Percentiles rank a stretch among this genome's conserved stretches.
These are phyloP conservation scores for Blastocrithidia nonstop DNA, from an alignment of 208 protist species.

Conservation along the genomic window DNA sequence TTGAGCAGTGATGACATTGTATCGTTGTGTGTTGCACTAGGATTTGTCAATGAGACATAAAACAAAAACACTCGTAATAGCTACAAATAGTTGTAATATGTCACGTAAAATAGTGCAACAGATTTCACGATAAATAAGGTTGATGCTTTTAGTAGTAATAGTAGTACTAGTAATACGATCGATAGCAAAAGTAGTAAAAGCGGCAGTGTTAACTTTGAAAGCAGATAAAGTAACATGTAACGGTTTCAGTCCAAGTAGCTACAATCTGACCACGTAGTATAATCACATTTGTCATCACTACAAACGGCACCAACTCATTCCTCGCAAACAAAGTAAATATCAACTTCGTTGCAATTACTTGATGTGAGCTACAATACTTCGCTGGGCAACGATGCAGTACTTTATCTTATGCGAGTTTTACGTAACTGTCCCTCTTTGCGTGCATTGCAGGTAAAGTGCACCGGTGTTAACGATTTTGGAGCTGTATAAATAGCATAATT, in stretches of 20 bases:
- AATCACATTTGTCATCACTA: too few species aligned
- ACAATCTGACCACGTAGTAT: too few species aligned
- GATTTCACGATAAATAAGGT: too few species aligned
- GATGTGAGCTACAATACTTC: conserved; percentile 77
- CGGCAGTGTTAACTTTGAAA: too few species aligned
- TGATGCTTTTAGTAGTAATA: too few species aligned
- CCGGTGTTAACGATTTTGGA: conserved; percentile 47
- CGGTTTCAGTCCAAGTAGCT: too few species aligned
- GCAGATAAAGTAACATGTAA: too few species aligned
- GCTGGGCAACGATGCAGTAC: conserved; percentile 47
- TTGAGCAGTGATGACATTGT: conserved; percentile 43
- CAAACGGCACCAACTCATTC: neutral
- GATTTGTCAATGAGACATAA: conserved; percentile 8
- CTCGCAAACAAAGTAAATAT: neutral
- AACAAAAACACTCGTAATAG: too few species aligned
- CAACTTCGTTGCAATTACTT: conserved; percentile 66
- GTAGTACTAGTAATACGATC: too few species aligned
- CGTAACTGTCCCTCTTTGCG: conserved; percentile 22
- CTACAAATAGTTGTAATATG: too few species aligned
- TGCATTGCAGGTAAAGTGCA: conserved; percentile 47
- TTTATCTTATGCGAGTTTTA: conserved; percentile 27
- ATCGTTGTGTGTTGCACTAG: conserved; percentile 33
- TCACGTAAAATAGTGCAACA: too few species aligned
- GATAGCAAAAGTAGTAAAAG: too few species aligned
- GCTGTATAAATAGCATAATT: conserved; percentile 20